Evolutionary conservation across 164 flowering plant species (phyloP).

Genomic region (Brasenia schreberi): DNA sequence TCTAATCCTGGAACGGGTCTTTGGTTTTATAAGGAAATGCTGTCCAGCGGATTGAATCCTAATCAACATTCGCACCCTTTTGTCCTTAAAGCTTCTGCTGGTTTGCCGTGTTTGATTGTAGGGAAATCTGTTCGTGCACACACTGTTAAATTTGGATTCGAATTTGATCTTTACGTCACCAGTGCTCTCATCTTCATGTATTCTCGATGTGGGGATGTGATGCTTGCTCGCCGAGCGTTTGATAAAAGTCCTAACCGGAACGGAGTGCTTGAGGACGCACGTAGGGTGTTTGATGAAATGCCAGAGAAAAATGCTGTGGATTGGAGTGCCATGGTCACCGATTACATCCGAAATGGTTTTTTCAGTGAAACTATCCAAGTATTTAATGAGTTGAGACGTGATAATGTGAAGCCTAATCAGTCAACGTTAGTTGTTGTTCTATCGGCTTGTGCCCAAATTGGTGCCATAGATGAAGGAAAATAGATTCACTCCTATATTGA

Average conservation of each 20-base stretch:
- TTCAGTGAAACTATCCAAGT: conserved; percentile 2
- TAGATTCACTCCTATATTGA: conserved; percentile 9
- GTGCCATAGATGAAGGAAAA: conserved; percentile 9
- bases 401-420: conserved; percentile 1
- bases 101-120: neutral
- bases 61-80: conserved; percentile 9
- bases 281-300: conserved; percentile 8
- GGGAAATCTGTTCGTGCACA: conserved; percentile 6
- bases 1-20: conserved; percentile 7
- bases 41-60: conserved; percentile 1
- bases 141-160: conserved; percentile 7
- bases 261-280: conserved; percentile 7
- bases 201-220: neutral
- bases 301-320: conserved; percentile 9
- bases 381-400: conserved; percentile 3
- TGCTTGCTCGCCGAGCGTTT: conserved; percentile 6
- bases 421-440: conserved; percentile 7
- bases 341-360: conserved; percentile 5
- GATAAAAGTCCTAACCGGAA: conserved; percentile 3
- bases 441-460: conserved; percentile 9
- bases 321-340: conserved; percentile 14
- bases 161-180: conserved; percentile 8
- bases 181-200: conserved; percentile 7
- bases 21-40: conserved; percentile 4
- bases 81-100: conserved; percentile 1